Percentiles rank a stretch among this genome's conserved stretches.
phyloP scores from a whole-genome alignment of 768 basidiomycete species.

The Leccinum aurantiacum region DNA sequence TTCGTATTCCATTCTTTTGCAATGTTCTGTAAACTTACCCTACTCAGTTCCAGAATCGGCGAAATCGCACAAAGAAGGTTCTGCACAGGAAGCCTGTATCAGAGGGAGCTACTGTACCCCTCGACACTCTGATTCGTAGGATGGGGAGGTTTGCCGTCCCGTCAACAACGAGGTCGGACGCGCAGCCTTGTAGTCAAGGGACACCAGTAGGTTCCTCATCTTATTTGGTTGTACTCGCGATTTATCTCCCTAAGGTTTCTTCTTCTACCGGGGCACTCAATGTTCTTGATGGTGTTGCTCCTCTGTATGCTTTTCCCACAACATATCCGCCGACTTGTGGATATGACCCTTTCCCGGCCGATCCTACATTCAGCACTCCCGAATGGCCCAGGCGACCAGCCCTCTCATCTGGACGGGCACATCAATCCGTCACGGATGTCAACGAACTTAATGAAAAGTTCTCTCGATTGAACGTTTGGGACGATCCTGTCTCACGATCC shows the following conservation, averaged over 20 bases:
- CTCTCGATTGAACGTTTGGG: conserved; percentile 11
- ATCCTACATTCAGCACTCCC: neutral
- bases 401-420: neutral
- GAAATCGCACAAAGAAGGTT: conserved; percentile 3
- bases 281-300: conserved; percentile 15
- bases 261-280: neutral
- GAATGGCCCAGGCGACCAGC: conserved; percentile 11
- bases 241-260: neutral
- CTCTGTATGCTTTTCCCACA: conserved; percentile 26
- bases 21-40: neutral
- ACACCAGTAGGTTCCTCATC: conserved; percentile 5
- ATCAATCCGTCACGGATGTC: neutral
- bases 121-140: conserved; percentile 10
- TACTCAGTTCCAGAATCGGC: conserved; percentile 1
- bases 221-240: neutral
- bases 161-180: conserved; percentile 12
- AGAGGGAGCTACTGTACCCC: neutral
- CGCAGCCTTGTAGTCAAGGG: neutral
- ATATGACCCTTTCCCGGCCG: conserved; percentile 20
- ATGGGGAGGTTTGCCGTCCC: conserved; percentile 30
- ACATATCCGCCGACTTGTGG: conserved; percentile 16
- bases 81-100: neutral
- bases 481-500: conserved; percentile 1
- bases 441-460: conserved; percentile 10
- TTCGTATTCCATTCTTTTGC: neutral